Evolutionary conservation across 768 basidiomycete genomes (phyloP).

Genomic region (Phallus indusiatus): DNA sequence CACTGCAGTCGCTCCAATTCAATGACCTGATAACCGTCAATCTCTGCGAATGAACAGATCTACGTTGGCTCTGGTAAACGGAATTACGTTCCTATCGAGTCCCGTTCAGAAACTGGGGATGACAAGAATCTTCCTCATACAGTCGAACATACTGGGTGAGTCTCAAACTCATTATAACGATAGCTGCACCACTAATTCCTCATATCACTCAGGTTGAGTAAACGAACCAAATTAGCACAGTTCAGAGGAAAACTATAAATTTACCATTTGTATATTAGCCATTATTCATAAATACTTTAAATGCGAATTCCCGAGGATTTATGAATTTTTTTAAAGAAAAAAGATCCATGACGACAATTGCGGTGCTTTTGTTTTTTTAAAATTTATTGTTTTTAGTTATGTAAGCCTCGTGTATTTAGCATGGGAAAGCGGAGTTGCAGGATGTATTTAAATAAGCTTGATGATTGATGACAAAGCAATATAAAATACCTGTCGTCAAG

Average conservation of each 20-base stretch:
- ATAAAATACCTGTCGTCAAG: background rate
- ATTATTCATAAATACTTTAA: too few relatives aligned
- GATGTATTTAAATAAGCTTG: too few relatives aligned
- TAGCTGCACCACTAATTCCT: conserved; percentile 1
- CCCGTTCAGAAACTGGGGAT: conserved; percentile 42
- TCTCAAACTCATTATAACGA: conserved; percentile 15
- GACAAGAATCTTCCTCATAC: conserved; percentile 48
- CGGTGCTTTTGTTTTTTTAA: background rate
- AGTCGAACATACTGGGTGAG: conserved; percentile 71
- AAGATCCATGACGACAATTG: background rate
- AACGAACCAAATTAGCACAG: conserved; percentile 54
- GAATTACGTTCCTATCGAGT: conserved; percentile 59
- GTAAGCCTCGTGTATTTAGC: too few relatives aligned
- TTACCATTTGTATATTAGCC: too few relatives aligned
- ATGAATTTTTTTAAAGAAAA: background rate
- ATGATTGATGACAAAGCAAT: background rate
- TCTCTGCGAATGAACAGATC: conserved; percentile 42
- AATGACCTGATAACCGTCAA: background rate
- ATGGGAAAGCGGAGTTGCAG: background rate
- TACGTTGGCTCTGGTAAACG: conserved; percentile 71
- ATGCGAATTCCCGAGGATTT: too few relatives aligned
- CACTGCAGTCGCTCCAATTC: too few relatives aligned
- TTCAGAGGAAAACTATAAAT: conserved; percentile 40
- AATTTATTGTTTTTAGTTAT: too few relatives aligned
- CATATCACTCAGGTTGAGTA: conserved; percentile 18